Evolutionary conservation across 192 early-diverging fungal genomes (phyloP).

Genomic region (Phlyctochytrium bullatum): DNA sequence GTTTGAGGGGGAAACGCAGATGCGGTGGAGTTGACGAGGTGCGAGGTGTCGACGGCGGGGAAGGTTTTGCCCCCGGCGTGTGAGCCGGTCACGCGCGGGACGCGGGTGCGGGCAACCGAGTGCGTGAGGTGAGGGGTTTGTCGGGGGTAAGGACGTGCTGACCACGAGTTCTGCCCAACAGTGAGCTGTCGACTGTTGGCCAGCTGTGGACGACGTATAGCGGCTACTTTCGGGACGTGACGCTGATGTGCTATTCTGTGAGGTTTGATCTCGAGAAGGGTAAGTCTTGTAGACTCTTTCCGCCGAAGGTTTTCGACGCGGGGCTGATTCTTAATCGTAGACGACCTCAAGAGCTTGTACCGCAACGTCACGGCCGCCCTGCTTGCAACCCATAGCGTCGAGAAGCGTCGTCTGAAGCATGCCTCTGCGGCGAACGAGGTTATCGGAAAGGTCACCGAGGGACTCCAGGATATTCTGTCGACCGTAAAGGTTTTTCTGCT

Average conservation of each 20-base stretch:
- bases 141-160: no score
- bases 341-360: not conserved
- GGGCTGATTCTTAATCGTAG: not conserved
- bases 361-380: not conserved
- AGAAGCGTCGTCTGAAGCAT: not conserved
- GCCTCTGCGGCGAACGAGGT: no score
- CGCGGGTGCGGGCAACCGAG: no score
- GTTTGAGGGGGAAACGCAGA: not conserved
- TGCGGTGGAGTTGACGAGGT: slow-evolving; percentile 1
- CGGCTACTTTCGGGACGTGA: not conserved
- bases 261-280: not conserved
- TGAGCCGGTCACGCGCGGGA: no score
- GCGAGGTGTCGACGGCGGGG: not conserved
- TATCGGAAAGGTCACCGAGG: no score
- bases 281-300: not conserved
- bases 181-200: no score
- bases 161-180: no score
- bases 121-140: no score
- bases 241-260: not conserved
- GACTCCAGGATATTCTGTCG: no score
- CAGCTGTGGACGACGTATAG: not conserved
- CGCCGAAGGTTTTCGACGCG: not conserved
- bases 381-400: not conserved
- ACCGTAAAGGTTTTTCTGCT: no score
- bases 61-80: not conserved